Percentiles rank a stretch among this genome's conserved stretches.
These are phyloP conservation scores for Trametes pubescens DNA, from an alignment of 1,284 basidiomycete species.

Conservation along the genomic window DNA sequence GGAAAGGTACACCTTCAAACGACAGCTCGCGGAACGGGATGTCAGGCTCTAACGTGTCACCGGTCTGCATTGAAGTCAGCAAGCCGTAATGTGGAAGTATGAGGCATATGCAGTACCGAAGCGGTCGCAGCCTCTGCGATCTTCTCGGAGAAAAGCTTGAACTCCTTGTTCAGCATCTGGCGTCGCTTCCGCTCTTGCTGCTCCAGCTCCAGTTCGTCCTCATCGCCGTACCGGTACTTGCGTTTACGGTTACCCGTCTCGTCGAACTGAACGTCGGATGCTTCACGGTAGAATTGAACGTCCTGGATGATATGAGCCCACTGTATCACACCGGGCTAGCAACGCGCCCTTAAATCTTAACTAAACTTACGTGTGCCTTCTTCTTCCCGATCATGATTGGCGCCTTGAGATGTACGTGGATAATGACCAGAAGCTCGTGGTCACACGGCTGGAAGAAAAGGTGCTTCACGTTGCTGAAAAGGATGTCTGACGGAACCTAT, in stretches of 20 bases:
- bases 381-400: conserved; percentile 99
- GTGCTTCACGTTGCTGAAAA: conserved; percentile 99
- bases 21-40: conserved; percentile 97
- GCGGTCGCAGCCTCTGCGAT: conserved; percentile 86
- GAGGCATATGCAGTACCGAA: conserved; percentile 68
- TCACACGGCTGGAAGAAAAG: conserved; percentile 99
- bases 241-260: conserved; percentile 99
- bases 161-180: conserved; percentile 93
- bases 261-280: conserved; percentile 97
- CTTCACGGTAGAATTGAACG: conserved; percentile 98
- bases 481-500: conserved; percentile 68
- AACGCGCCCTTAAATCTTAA: not conserved
- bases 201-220: conserved; percentile 99
- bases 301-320: conserved; percentile 60
- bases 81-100: not conserved
- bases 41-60: conserved; percentile 92
- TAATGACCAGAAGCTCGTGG: conserved; percentile 93
- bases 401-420: conserved; percentile 93
- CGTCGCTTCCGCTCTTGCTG: conserved; percentile 95
- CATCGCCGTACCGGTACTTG: conserved; percentile 97
- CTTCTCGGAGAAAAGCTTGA: conserved; percentile 94
- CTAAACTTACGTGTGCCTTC: conserved; percentile 83
- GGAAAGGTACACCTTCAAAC: conserved; percentile 97
- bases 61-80: conserved; percentile 54
- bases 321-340: not conserved